Base-by-base conservation (phyloP, 1,284 basidiomycete species). In the Cryptococcus wingfieldii region DNA sequence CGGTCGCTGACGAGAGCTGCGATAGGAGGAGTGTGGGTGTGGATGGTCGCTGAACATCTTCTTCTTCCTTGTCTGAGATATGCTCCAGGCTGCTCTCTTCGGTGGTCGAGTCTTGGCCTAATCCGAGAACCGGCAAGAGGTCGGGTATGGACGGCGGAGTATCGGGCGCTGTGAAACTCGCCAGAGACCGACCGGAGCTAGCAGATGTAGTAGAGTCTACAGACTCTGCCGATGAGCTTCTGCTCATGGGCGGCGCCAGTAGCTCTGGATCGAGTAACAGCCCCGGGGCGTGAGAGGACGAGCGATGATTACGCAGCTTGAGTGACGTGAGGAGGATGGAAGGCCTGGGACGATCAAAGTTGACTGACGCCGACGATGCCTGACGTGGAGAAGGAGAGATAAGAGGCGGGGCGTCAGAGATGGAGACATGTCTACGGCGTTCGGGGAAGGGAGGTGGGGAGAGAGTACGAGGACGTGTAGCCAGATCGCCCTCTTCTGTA, bases 11-110 rank as follows among this genome's bases (percentile, higher is more conserved):
- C 19, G 44, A n/a, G 4, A 60, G 37, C 34, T 61, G 52, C 19
- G 50, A 31, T 13, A 58, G 53, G 19, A 45, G 37, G 39, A 51
- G 45, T 7, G 53, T 51, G 6, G 59, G 55, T 2, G 57, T 59
- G 23, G 37, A 28, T 23, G 57, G 57, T 38, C 57, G 42, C 1
- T 53, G 53, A 25, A 53, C 48, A 8, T 52, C 46, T 27, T 45
- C 31, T 4, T 31, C 31, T 6, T 8, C 10, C 10, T 34, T 34
- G 31, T 10, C 31, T 10, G 6, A 3, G 10, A 34, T 10, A 8
- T 34, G 1, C 31, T 34, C 31, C 31, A 34, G 31, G 7, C 7
- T 8, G 10, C 31, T 34, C 31, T 34, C 31, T 34, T 34, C 31
- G 3, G 31, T 34, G 6, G 31, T 34, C 31, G 31, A 46, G 3